Evolutionary conservation across 2,329 filamentous ascomycete species (phyloP).

Genomic region (Aspergillus luchuensis): DNA sequence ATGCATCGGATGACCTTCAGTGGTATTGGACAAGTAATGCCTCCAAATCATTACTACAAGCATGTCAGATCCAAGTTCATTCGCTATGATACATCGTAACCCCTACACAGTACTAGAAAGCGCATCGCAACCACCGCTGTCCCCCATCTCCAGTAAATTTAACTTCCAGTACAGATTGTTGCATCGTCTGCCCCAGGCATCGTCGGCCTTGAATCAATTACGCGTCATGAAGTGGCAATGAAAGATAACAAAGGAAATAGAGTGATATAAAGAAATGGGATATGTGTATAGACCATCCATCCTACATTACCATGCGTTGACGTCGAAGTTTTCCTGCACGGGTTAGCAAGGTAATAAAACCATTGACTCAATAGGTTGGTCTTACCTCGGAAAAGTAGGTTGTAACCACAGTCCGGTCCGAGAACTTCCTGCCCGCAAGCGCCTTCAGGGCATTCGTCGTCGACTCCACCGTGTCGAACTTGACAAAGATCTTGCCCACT

Average conservation of each 20-base stretch:
- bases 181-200: conserved; percentile 8
- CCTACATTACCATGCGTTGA: conserved; percentile 74
- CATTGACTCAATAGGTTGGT: not conserved
- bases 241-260: not conserved
- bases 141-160: not conserved
- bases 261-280: not conserved
- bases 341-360: conserved; percentile 26
- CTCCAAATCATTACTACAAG: not conserved
- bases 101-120: conserved; percentile 9
- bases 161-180: conserved; percentile 5
- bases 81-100: conserved; percentile 25
- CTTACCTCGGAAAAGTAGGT: conserved; percentile 93
- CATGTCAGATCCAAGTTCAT: conserved; percentile 9
- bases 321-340: conserved; percentile 85
- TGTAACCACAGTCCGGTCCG: conserved; percentile 91
- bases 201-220: conserved; percentile 1
- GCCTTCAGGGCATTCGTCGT: conserved; percentile 83
- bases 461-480: conserved; percentile 76
- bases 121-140: not conserved
- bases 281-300: not conserved
- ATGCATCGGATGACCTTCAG: too few relatives aligned
- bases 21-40: too few relatives aligned
- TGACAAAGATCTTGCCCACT: conserved; percentile 97
- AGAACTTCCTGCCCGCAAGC: conserved; percentile 94
- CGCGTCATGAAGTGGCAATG: conserved; percentile 9